phyloP scores from a whole-genome alignment of 148 eudicot species.

The Salicornia ramosissima region DNA sequence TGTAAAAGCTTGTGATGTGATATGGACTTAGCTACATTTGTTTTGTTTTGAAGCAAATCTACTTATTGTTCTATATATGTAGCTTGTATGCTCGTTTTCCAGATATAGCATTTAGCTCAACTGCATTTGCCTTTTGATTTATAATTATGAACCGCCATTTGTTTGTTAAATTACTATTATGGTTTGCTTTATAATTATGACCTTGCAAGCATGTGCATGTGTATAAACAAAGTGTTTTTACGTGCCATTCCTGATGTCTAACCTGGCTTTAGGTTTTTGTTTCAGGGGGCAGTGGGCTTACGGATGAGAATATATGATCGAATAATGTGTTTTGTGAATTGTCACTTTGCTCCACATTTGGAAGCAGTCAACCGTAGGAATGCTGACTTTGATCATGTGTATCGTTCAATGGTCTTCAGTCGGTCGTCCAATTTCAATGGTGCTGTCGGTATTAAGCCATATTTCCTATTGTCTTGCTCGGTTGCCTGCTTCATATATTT shows the following conservation, averaged over 20 bases:
- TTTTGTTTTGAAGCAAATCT: background rate
- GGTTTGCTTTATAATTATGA: background rate
- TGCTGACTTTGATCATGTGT: conserved; percentile 95
- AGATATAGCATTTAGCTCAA: background rate
- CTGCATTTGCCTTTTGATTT: background rate
- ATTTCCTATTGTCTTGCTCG: conserved; percentile 47
- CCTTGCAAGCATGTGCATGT: background rate
- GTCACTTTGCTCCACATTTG: conserved; percentile 97
- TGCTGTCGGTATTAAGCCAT: conserved; percentile 68
- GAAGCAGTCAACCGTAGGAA: conserved; percentile 92
- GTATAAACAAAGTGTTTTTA: conserved; percentile 1
- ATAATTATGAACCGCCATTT: background rate
- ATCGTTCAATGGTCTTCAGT: conserved; percentile 74
- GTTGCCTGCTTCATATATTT: conserved; percentile 49
- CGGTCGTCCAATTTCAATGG: conserved; percentile 54
- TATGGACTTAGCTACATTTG: background rate
- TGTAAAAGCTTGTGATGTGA: background rate
- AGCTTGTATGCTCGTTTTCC: background rate
- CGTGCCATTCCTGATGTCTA: conserved; percentile 18
- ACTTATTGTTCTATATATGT: background rate
- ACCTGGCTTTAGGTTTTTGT: conserved; percentile 26
- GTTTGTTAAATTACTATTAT: background rate
- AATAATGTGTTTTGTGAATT: conserved; percentile 85
- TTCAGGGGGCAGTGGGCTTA: conserved; percentile 97
- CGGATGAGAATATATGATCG: conserved; percentile 88